These are phyloP conservation scores for Saturnispora zaruensis DNA, from an alignment of 805 yeast species.

Conservation along the genomic window DNA sequence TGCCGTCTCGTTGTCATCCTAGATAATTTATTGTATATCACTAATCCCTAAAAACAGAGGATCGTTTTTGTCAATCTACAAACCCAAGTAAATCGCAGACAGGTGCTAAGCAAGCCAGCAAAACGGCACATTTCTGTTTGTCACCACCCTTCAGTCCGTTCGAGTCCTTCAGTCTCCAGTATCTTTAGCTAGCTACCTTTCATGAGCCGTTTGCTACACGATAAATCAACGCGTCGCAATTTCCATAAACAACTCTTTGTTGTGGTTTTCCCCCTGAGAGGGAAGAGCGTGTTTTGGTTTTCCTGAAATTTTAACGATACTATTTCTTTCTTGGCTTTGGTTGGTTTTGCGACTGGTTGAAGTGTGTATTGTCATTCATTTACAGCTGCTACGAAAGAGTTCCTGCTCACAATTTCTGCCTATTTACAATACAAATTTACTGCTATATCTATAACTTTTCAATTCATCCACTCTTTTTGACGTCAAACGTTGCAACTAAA, in stretches of 20 bases:
- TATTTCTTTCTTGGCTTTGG: neutral
- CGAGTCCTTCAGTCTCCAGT: neutral
- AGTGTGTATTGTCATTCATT: neutral
- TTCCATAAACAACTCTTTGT: neutral
- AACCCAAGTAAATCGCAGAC: too few species aligned
- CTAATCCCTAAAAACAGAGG: neutral
- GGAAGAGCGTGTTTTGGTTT: constrained; percentile 1
- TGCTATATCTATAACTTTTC: neutral
- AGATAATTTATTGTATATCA: constrained; percentile 6
- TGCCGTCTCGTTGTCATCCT: neutral
- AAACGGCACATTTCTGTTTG: too few species aligned
- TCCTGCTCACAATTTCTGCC: neutral
- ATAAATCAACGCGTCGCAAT: neutral
- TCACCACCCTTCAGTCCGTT: too few species aligned
- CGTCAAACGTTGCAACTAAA: neutral
- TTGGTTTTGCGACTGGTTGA: neutral
- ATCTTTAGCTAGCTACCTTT: neutral
- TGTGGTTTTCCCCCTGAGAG: neutral
- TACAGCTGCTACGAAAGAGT: too few species aligned
- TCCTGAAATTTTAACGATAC: neutral
- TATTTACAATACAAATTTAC: too few species aligned
- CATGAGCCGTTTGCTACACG: neutral
- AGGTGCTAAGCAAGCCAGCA: too few species aligned
- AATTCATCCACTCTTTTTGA: neutral
- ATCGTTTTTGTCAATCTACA: neutral